A percentile compares a stretch with the other conserved stretches of the same genome.
Evolutionary conservation across 768 basidiomycete species (phyloP).

Genomic region (Suillus plorans): DNA sequence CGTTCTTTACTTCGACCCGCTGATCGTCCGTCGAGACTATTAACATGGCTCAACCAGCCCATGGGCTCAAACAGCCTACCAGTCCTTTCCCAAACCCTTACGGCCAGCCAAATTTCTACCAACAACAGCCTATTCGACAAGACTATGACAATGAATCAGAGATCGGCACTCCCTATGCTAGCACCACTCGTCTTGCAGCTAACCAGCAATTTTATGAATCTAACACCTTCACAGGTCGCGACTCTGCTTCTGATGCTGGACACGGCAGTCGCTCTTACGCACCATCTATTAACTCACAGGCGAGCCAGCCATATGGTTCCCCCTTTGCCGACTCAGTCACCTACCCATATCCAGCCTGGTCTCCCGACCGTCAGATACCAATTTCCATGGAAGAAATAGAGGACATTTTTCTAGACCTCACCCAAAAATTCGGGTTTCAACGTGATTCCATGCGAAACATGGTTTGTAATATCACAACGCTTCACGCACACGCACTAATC

Average conservation of each 20-base stretch:
- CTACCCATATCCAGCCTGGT: constrained; percentile 95
- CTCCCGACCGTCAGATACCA: constrained; percentile 88
- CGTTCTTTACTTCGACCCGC: constrained; percentile 17
- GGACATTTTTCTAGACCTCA: constrained; percentile 96
- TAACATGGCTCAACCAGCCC: constrained; percentile 37
- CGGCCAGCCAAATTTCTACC: constrained; percentile 17
- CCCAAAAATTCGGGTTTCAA: constrained; percentile 99
- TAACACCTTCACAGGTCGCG: constrained; percentile 16
- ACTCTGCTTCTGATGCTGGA: constrained; percentile 30
- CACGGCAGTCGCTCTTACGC: constrained; percentile 46
- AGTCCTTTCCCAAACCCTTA: constrained; percentile 29
- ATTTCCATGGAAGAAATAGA: constrained; percentile 98
- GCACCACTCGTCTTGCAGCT: constrained; percentile 54
- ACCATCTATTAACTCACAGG: constrained; percentile 61
- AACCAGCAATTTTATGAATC: constrained; percentile 36
- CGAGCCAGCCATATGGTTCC: constrained; percentile 55
- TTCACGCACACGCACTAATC: not conserved
- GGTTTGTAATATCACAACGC: constrained; percentile 41
- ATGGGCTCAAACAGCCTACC: constrained; percentile 34
- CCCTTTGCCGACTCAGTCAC: constrained; percentile 58
- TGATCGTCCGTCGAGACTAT: constrained; percentile 13
- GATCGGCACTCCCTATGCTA: constrained; percentile 55
- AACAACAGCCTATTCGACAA: constrained; percentile 32
- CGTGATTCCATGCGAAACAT: constrained; percentile 95
- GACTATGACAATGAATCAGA: constrained; percentile 51